These are phyloP conservation scores for Auxenochlorella pyrenoidosa DNA, from an alignment of 139 green algal species.

Conservation along the genomic window DNA sequence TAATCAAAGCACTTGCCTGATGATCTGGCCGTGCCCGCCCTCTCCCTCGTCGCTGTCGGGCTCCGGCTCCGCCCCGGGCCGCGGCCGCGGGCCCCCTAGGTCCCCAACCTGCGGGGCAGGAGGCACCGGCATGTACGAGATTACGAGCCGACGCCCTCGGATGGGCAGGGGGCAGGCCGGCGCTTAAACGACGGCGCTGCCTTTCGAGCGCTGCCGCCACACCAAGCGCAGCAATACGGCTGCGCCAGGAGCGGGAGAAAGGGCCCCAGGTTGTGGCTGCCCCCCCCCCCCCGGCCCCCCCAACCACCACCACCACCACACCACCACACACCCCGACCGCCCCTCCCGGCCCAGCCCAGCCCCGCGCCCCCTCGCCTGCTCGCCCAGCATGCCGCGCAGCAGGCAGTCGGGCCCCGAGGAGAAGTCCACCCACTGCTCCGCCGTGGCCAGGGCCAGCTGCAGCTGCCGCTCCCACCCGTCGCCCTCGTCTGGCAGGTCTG, in stretches of 20 bases:
- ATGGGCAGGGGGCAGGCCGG: no score
- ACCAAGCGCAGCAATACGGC: no score
- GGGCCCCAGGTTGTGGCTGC: no score
- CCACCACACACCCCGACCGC: neutral
- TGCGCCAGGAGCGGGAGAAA: no score
- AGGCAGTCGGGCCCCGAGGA: neutral
- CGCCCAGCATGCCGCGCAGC: conserved; percentile 22
- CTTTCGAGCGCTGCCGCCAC: no score
- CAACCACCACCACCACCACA: no score
- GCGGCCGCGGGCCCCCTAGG: conserved; percentile 31
- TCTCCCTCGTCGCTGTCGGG: neutral
- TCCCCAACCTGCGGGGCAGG: neutral
- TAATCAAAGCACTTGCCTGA: conserved; percentile 29
- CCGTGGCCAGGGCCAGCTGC: neutral
- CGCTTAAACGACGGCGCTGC: no score
- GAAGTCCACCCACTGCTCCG: conserved; percentile 31
- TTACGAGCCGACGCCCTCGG: neutral
- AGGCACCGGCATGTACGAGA: neutral
- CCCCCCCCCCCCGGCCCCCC: no score
- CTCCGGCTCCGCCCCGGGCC: neutral
- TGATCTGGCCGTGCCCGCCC: conserved; percentile 33
- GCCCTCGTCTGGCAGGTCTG: neutral
- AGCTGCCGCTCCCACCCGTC: conserved; percentile 19
- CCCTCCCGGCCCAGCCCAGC: no score
- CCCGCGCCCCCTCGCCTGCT: neutral